Base-by-base conservation (phyloP, 2,329 filamentous ascomycete genomes). In the Beauveria bassiana region DNA sequence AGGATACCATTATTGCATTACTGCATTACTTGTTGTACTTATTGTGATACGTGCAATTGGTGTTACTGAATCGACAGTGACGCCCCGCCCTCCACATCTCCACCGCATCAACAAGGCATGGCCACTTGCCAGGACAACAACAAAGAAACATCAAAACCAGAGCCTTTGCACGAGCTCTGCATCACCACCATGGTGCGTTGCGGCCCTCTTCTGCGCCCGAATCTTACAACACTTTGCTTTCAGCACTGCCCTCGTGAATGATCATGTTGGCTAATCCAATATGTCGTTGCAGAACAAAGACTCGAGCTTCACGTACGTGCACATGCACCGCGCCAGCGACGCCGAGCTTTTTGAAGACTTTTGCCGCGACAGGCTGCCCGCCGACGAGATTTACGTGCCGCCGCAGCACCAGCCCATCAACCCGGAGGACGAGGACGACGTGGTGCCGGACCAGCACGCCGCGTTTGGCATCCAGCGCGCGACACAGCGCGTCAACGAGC, bases 401-500 rank as follows among this genome's bases (percentile, higher is more conserved):
- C 85, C 86, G 8, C 85, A 91, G 64, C 85, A 92, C 71, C 89
- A 91, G 72, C 91, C 90, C 46, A 81, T 92, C 70, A 93, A 95
- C 71, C 90, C 91, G 0, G 90, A 95, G 73, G 90, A 95, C 72
- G 90, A 95, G 75, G 91, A 95, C 70, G 90, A 95, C 70, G 88
- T 95, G 4, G 90, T 95, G 5, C 90, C 91, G 0, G 90, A 95
- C 73, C 90, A 95, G 75, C 90, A 95, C 71, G 90, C 90, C 14
- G 91, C 90, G 0, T 95, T 95, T 72, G 91, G 90, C 45, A 95
- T 96, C 68, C 86, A 90, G 73, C 84, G 89, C 66, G 90, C 90
- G 10, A 93, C 89, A 18, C 88, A 91, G 75, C 82, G 83, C 65
- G 81, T 79, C 67, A 83, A 81, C 68, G 89, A 92, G 74, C 81